Base-by-base conservation (phyloP, 2,329 filamentous ascomycete genomes). In the Beauveria sp. region DNA sequence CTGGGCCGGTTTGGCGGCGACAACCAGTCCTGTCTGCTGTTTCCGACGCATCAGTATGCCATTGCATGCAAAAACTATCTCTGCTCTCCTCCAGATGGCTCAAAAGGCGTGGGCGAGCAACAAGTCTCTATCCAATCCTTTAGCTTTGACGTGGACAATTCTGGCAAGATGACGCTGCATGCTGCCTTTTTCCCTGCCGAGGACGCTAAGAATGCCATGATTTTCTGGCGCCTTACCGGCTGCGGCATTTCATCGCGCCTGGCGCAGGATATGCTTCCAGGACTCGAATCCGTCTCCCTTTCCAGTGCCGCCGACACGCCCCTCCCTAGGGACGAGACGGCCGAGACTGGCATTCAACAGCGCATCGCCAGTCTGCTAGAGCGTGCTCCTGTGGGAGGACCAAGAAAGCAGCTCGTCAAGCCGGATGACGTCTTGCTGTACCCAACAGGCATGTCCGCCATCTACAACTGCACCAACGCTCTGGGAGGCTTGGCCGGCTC, bases 381-480 rank as follows among this genome's bases (percentile, higher is more conserved):
- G 22, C 51, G 51, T 7, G 51, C 37, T 2, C 51, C 51, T 4
- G 37, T 43, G 1, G 51, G 34, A 2, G 51, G 51, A 61, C 66
- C n/a, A 51, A 64, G 12, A 66, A 68, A 14, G 65, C 69, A n/a
- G 67, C 63, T 30, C 65, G 69, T 52, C 54, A 58, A 61, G 3
- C 41, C 68, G 1, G 53, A 51, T 3, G 80, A 85, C 63, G 76
- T 85, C 1, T 83, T 75, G 55, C 70, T 85, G 22, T 84, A 80
- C 65, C 76, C 77, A 5, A 79, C 79, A 0, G 82, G 82, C 28
- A 85, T 85, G 81, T 77, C 77, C 0, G 74, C 77, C 28, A 77
- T 85, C 12, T 80, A 76, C 59, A 69, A 75, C 26, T 63, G 75
- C 2, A 77, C 78, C 41, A 71, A 72, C 46, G 69, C 73, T 2